Evolutionary conservation across 345 rosid genomes (phyloP).

Genomic region (Murraya paniculata): DNA sequence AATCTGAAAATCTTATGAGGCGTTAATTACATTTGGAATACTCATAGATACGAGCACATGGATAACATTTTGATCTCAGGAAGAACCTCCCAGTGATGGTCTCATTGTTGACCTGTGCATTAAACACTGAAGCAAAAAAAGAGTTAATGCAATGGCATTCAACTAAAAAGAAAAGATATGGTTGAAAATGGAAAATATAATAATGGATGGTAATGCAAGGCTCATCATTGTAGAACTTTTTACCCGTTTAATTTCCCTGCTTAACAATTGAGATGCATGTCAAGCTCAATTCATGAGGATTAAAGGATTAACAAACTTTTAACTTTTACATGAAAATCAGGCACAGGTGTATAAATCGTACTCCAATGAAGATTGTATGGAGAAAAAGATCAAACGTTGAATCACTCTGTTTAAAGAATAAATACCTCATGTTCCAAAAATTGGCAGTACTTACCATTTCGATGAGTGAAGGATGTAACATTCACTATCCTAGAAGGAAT

Average conservation of each 20-base stretch:
- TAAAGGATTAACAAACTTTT: neutral
- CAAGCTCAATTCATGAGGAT: neutral
- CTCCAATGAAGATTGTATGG: neutral
- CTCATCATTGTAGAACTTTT: neutral
- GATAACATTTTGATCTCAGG: conserved; percentile 48
- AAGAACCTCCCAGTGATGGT: conserved; percentile 55
- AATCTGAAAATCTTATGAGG: neutral
- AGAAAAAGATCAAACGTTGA: conserved; percentile 1
- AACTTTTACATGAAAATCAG: neutral
- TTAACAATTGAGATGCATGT: neutral
- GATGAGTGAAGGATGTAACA: conserved; percentile 91
- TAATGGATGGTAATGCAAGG: neutral
- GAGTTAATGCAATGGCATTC: conserved; percentile 1
- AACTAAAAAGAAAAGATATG: neutral
- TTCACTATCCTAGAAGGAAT: conserved; percentile 84
- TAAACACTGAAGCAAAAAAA: conserved; percentile 36
- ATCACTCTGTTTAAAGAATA: neutral
- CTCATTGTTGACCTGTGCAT: conserved; percentile 51
- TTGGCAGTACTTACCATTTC: conserved; percentile 41
- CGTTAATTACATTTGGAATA: conserved; percentile 73
- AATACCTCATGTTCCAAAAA: neutral
- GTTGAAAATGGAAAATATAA: neutral
- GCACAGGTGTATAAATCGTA: neutral
- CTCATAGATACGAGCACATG: conserved; percentile 59
- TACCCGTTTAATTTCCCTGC: neutral